Evolutionary conservation across 2,329 filamentous ascomycete species (phyloP), one percentile per base, ranked within the genome.

Genomic region (Neonectria ditissima): DNA sequence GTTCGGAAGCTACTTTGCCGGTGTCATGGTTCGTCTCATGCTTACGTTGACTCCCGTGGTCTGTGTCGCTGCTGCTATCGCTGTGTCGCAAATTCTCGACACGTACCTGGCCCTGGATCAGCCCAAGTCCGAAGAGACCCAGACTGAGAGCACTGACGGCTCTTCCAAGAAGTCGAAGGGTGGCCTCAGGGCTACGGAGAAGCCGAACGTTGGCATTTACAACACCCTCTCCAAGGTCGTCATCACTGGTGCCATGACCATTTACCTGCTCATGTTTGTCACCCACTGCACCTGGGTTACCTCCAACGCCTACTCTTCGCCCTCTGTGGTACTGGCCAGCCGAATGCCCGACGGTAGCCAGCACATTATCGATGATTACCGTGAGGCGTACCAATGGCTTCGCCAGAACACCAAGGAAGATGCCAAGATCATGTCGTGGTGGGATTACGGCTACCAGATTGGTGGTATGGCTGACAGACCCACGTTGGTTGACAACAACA

Each of bases 391-490:
- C 83, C 97, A 99, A 83, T 99, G 96, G 96, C 90, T 99, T 53
- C 92, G 96, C 68, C 96, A 99, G 81, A 99, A 99, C 84, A 99
- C 97, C 10, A 87, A 91, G 65, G 88, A 95, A 70, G 92, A 97
- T 74, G 94, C 97, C 76, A 99, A 98, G 87, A 92, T 99, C 77
- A 98, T 98, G 95, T 96, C 94, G 1, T 99, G 96, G 96, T 99
- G 96, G 96, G 96, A 99, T 79, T 99, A 99, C 76, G 96, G 96
- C 69, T 99, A 99, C 83, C 96, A 99, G 82, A 99, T 99, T 80
- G 96, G 96, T 82, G 96, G 96, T 71, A 99, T 99, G 96, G 96
- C 96, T 53, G 96, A 99, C 79, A 89, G 96, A 58, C 96, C 96
- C 34, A 99, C 96, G 1, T 86, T 99, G 34, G 96, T 99, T 34